Conservation (phyloP, 768 basidiomycete genomes). For the Pleurotus tuber-regium region DNA sequence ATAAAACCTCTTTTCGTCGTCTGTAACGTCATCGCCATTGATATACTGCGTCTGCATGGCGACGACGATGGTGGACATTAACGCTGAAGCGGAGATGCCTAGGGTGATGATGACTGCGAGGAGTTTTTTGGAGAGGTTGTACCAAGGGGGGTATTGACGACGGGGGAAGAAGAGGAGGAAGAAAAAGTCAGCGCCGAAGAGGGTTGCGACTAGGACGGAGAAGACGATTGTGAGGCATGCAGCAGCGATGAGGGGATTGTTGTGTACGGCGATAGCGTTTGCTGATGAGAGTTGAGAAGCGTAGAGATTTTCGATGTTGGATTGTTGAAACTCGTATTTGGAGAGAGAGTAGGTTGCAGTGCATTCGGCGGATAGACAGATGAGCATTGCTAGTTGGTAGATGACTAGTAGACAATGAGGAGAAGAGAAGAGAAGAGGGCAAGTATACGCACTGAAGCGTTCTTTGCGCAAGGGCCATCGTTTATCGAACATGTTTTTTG, state of each 20-base stretch:
- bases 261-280: conserved; percentile 24
- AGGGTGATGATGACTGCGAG: conserved; percentile 23
- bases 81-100: conserved; percentile 25
- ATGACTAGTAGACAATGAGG: conserved; percentile 6
- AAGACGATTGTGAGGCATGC: conserved; percentile 30
- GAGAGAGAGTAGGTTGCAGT: conserved; percentile 33
- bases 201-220: conserved; percentile 31
- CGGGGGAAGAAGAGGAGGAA: conserved; percentile 33
- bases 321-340: conserved; percentile 30
- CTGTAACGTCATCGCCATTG: conserved; percentile 20
- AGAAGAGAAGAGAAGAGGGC: neutral
- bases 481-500: conserved; percentile 28
- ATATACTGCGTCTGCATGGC: conserved; percentile 22
- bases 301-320: conserved; percentile 21
- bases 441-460: conserved; percentile 24
- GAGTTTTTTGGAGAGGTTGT: conserved; percentile 18
- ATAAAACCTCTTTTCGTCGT: conserved; percentile 13
- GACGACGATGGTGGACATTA: conserved; percentile 30
- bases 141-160: conserved; percentile 31
- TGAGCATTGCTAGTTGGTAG: conserved; percentile 27
- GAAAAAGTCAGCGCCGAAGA: conserved; percentile 36
- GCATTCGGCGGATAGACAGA: conserved; percentile 32
- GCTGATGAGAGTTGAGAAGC: conserved; percentile 1
- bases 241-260: conserved; percentile 28
- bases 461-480: conserved; percentile 31